A percentile compares a stretch with the other conserved stretches of the same genome.
Evolutionary conservation across 495 filamentous ascomycete genomes (phyloP).

Genomic region (Daldinia decipiens): DNA sequence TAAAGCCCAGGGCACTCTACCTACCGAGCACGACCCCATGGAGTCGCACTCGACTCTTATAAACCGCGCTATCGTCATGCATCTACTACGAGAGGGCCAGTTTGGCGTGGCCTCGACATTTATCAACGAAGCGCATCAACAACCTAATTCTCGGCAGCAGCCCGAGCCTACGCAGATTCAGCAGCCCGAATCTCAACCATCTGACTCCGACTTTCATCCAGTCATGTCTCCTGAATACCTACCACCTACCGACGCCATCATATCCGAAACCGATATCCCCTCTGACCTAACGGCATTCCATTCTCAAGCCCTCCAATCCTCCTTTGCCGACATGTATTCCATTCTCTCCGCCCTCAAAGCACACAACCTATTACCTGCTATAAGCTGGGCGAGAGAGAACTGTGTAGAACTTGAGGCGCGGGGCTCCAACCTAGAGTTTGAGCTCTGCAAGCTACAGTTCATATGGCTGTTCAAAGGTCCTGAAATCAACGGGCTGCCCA

Average conservation of each 20-base stretch:
- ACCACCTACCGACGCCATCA: slow-evolving; percentile 41
- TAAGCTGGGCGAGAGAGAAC: slow-evolving; percentile 82
- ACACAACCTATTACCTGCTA: slow-evolving; percentile 81
- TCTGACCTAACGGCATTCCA: slow-evolving; percentile 65
- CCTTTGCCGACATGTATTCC: slow-evolving; percentile 89
- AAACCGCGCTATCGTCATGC: slow-evolving; percentile 95
- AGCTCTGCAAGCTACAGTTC: slow-evolving; percentile 86
- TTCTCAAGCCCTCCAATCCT: slow-evolving; percentile 74
- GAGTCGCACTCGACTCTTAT: slow-evolving; percentile 78
- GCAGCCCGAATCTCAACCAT: neutral
- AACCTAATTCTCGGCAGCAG: slow-evolving; percentile 10
- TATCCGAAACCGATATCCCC: slow-evolving; percentile 41
- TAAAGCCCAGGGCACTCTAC: slow-evolving; percentile 64
- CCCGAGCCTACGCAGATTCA: neutral
- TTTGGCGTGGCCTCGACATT: slow-evolving; percentile 88
- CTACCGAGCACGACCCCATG: slow-evolving; percentile 85
- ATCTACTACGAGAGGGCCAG: slow-evolving; percentile 92
- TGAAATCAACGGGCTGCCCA: slow-evolving; percentile 56
- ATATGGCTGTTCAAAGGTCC: slow-evolving; percentile 78
- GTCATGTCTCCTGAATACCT: slow-evolving; percentile 12
- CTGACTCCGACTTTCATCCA: neutral
- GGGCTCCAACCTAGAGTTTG: slow-evolving; percentile 94
- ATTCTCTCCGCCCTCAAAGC: slow-evolving; percentile 81
- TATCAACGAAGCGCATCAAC: slow-evolving; percentile 66
- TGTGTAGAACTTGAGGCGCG: slow-evolving; percentile 75